Base-by-base conservation (phyloP, 139 green algal genomes). In the Haematococcus lacustris region DNA sequence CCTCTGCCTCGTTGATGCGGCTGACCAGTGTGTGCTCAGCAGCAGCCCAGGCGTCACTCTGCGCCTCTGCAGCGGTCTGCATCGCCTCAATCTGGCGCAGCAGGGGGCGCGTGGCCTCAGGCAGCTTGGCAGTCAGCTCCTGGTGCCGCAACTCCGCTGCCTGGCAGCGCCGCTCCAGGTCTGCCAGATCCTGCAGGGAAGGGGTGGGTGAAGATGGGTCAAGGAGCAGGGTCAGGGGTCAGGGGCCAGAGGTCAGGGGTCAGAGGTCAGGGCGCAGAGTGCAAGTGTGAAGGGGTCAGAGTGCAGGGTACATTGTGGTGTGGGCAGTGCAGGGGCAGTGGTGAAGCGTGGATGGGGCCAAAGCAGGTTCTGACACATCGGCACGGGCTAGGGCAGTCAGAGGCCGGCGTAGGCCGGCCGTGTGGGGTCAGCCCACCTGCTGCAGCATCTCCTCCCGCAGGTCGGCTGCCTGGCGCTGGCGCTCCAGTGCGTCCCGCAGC, bases 61-160 rank as follows among this genome's bases (percentile, higher is more conserved):
- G 82, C 34, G 84, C 71, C 1, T 75, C 68, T 23, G 82, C 71
- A 3, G 85, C 80, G 2, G 82, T 72, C 78, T 94, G 89, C 83
- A 97, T 88, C 1, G 90, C 85, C 74, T 97, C 90, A 30, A 98
- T 91, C 83, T 98, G 92, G 3, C 88, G 79, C 79, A 98, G 83
- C 75, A 98, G 84, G 28, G 94, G 93, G 6, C 86, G 82, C 0
- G 94, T 97, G 69, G 94, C 87, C 69, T 97, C 91, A 0, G 94
- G 94, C 59, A 98, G 75, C 68, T 87, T 89, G 28, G 83, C 67
- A 1, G 84, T 73, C 62, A 96, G 79, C 77, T 98, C 94, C 79
- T 96, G 84, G 76, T 98, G 91, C 26, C 91, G 84, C 66, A 83
- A 60, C 82, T 98, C 94, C 7, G 94, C 91, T 26, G 73, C 88